Evolutionary conservation across 2,329 filamentous ascomycete genomes (phyloP).

Genomic region (Xylariaceae sp.): DNA sequence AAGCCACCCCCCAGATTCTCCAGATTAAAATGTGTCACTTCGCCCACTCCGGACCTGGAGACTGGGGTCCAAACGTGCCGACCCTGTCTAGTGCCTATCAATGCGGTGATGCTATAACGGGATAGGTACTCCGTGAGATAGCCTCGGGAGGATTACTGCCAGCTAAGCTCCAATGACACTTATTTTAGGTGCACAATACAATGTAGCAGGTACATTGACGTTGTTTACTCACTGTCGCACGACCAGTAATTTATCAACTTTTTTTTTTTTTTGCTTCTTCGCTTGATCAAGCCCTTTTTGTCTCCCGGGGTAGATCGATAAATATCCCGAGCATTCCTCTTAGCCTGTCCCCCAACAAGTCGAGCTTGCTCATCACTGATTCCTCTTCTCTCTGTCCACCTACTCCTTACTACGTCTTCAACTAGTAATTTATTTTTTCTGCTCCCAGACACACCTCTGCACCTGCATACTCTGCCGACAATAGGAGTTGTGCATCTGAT

Average conservation of each 20-base stretch:
- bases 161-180: not conserved
- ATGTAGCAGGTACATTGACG: constrained; percentile 3
- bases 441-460: constrained; percentile 3
- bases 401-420: too few species aligned
- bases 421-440: not conserved
- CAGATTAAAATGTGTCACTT: constrained; percentile 5
- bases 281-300: too few species aligned
- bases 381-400: constrained; percentile 4
- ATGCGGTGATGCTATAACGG: too few species aligned
- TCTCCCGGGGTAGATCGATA: constrained; percentile 4
- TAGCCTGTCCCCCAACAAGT: constrained; percentile 3
- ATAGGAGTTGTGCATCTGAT: too few species aligned
- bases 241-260: constrained; percentile 5
- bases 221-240: constrained; percentile 5
- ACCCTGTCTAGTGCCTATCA: not conserved
- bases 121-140: too few species aligned
- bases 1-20: constrained; percentile 15
- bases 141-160: too few species aligned
- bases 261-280: not conserved
- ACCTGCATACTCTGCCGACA: not conserved
- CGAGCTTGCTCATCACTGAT: constrained; percentile 1
- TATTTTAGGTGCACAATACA: not conserved
- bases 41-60: constrained; percentile 9
- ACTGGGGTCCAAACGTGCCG: constrained; percentile 9
- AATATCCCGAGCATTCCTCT: constrained; percentile 16